Base-by-base conservation (phyloP, 2,329 filamentous ascomycete genomes). In the Ophiosphaerella korrae region DNA sequence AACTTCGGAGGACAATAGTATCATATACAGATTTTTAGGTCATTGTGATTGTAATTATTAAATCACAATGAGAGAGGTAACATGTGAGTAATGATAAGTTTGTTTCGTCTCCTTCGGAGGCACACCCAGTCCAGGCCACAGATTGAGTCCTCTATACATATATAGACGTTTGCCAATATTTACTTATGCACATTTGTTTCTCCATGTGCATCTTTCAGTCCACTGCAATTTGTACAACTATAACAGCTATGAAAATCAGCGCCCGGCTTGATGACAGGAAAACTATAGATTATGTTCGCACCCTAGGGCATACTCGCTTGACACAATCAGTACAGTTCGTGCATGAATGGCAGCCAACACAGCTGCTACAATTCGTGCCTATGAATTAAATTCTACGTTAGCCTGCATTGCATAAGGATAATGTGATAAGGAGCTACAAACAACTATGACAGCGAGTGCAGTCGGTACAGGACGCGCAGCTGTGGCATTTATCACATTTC, bases 181-280 rank as follows among this genome's bases (percentile, higher is more conserved):
- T 21, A 55, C 31, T 52, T 50, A 18, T 55, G 53, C 2, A 55
- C 41, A 23, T 46, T 35, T n/a, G 18, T 52, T 34, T 52, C 34
- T 42, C 50, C 43, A 18, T 50, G 45, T 31, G 45, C 31, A 33
- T 55, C 50, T 39, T 49, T 55, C 38, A 55, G 34, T 16, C 53
- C 48, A 21, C 48, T 52, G n/a, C 52, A 55, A 45, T 55, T 45
- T 5, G 45, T 46, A 12, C 44, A 52, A 23, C 35, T 41, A 12
- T 46, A 29, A 26, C 44, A 29, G 8, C 26, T 29, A 11, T 11
- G 11, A 29, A 29, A 29, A 6, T 29, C 11, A 29, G 26, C 26
- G 8, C 11, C 11, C 26, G 11, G 11, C 3, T 29, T 29, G 26
- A 7, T 29, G 3, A 29, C 26, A 8, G 7, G 11, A 2, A 7